Percentiles rank a stretch among this genome's conserved stretches.
Evolutionary conservation across 2,329 filamentous ascomycete species (phyloP).

Genomic region (Talaromyces piceae): DNA sequence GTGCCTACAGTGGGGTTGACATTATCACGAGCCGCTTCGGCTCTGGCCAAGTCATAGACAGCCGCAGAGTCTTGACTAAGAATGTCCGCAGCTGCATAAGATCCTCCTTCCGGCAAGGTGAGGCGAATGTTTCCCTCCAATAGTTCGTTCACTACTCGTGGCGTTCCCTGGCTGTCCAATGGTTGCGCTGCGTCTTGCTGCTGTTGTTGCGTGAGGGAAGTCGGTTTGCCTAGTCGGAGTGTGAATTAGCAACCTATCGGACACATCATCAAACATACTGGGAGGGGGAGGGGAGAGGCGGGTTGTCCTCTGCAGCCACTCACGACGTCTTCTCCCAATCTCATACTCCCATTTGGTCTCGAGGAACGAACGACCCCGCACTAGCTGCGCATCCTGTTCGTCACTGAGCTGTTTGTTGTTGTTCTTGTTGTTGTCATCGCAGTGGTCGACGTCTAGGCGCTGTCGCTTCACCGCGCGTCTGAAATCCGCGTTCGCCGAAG

Average conservation of each 20-base stretch:
- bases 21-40: not conserved
- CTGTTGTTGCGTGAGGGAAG: not conserved
- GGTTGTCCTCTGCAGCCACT: conserved; percentile 4
- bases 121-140: conserved; percentile 5
- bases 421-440: conserved; percentile 8
- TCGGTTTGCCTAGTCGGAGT: conserved; percentile 10
- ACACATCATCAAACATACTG: too few species aligned
- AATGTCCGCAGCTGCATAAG: not conserved
- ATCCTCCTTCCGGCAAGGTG: not conserved
- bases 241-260: conserved; percentile 11
- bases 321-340: conserved; percentile 14
- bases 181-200: not conserved
- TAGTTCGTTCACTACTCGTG: conserved; percentile 1
- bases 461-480: conserved; percentile 31
- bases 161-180: conserved; percentile 1
- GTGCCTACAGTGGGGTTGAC: not conserved
- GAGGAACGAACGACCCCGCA: conserved; percentile 28
- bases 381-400: conserved; percentile 12
- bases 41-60: not conserved
- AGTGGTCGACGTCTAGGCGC: conserved; percentile 18
- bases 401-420: too few species aligned
- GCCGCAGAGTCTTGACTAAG: conserved; percentile 2
- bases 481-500: conserved; percentile 19
- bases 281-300: too few species aligned
- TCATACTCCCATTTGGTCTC: conserved; percentile 37